phyloP scores from a whole-genome alignment of 768 basidiomycete species.

The Asterophora parasitica region DNA sequence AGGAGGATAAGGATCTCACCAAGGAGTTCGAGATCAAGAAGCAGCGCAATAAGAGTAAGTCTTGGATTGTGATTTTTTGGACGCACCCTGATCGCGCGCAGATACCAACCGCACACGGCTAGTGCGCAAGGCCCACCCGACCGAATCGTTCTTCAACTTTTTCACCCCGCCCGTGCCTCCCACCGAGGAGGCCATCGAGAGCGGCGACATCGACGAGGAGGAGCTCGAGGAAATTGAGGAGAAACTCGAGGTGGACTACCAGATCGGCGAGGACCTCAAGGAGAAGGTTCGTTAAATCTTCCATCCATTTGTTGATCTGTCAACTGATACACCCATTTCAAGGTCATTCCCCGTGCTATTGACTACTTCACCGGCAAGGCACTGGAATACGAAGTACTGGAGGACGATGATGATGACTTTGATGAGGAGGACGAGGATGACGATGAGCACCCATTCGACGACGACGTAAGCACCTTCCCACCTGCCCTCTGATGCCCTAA shows the following conservation, averaged over 20 bases:
- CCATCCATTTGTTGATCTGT: conserved; percentile 4
- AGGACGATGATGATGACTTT: conserved; percentile 52
- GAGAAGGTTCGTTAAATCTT: conserved; percentile 61
- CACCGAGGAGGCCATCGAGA: conserved; percentile 60
- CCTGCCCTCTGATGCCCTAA: background rate
- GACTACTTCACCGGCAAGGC: conserved; percentile 99
- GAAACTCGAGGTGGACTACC: conserved; percentile 94
- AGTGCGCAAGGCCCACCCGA: conserved; percentile 81
- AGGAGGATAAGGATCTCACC: conserved; percentile 96
- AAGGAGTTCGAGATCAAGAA: conserved; percentile 98
- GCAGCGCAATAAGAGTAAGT: conserved; percentile 96
- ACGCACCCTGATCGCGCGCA: conserved; percentile 22
- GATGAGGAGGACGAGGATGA: conserved; percentile 59
- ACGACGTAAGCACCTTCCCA: conserved; percentile 37
- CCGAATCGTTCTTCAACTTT: conserved; percentile 99
- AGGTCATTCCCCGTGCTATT: conserved; percentile 93
- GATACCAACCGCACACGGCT: conserved; percentile 82
- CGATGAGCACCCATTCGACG: conserved; percentile 55
- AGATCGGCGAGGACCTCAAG: conserved; percentile 97
- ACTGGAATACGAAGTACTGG: conserved; percentile 70
- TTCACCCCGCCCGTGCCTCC: conserved; percentile 82
- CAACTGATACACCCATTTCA: background rate
- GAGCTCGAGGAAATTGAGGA: conserved; percentile 89
- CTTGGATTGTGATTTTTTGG: conserved; percentile 1
- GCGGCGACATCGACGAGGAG: conserved; percentile 72